Percentiles rank a stretch among this genome's conserved stretches.
phyloP scores from a whole-genome alignment of 208 protist genomes.

The Leishmania gerbilli region DNA sequence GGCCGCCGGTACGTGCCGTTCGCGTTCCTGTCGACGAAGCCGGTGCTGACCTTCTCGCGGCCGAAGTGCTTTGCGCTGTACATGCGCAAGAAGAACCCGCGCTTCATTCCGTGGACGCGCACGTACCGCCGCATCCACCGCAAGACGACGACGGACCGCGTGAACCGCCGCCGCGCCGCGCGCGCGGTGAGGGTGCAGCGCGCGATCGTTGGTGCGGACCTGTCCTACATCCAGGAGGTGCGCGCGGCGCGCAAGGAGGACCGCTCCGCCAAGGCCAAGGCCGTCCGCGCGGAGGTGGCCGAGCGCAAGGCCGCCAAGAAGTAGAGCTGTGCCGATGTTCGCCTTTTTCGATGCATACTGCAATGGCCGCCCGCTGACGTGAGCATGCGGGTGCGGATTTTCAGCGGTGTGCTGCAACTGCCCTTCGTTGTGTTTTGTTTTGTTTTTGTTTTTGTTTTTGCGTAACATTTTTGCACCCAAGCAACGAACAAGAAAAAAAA shows the following conservation, averaged over 20 bases:
- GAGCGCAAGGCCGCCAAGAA: constrained; percentile 93
- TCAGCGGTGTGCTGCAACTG: background rate
- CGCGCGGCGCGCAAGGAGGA: constrained; percentile 78
- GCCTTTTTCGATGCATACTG: background rate
- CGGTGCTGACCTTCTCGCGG: constrained; percentile 91
- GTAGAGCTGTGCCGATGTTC: constrained; percentile 25
- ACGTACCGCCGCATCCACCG: constrained; percentile 93
- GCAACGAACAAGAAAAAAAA: background rate
- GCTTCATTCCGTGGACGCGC: constrained; percentile 92
- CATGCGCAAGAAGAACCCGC: constrained; percentile 95
- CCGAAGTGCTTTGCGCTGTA: constrained; percentile 92
- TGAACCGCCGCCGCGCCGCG: constrained; percentile 78
- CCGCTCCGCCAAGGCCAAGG: constrained; percentile 90
- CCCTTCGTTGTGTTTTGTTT: constrained; percentile 21
- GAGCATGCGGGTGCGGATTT: background rate
- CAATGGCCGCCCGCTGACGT: background rate
- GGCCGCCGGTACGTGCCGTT: constrained; percentile 93
- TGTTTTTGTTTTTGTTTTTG: constrained; percentile 15
- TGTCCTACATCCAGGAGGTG: constrained; percentile 90
- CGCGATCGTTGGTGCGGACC: constrained; percentile 87
- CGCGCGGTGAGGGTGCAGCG: constrained; percentile 75
- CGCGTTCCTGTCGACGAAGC: constrained; percentile 94
- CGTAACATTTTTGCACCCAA: background rate
- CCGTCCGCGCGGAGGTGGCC: constrained; percentile 85
- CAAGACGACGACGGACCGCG: constrained; percentile 90